phyloP scores from a whole-genome alignment of 208 protist species.

The Acanthamoeba rhysodes region DNA sequence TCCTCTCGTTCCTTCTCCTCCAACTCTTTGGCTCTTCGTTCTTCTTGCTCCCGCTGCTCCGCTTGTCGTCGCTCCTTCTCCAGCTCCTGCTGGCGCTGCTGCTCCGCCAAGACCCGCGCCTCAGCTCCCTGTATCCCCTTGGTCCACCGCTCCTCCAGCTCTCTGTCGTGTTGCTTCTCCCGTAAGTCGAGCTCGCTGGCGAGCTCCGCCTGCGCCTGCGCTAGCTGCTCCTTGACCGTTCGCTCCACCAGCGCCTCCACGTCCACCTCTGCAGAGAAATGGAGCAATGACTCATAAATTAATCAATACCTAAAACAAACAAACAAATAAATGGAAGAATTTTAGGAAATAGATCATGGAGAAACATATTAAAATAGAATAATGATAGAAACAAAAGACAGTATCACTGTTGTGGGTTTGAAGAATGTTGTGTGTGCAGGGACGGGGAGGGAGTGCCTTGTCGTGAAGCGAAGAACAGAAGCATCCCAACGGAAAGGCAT shows the following conservation, averaged over 20 bases:
- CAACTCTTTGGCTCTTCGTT: background rate
- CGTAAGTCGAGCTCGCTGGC: background rate
- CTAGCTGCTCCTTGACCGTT: background rate
- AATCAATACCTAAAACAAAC: too few species aligned
- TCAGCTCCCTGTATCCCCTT: background rate
- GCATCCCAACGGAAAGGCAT: background rate
- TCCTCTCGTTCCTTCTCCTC: slow-evolving; percentile 7
- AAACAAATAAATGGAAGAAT: too few species aligned
- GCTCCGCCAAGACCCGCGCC: background rate
- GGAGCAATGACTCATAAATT: background rate
- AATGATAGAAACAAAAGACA: too few species aligned
- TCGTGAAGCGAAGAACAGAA: background rate
- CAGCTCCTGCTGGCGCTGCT: background rate
- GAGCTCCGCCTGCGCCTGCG: background rate
- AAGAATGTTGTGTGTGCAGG: too few species aligned
- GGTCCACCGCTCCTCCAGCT: background rate
- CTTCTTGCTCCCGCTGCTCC: background rate
- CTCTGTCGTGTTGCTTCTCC: background rate
- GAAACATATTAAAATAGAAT: too few species aligned
- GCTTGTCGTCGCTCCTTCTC: background rate
- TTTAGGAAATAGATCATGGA: too few species aligned
- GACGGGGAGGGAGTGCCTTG: background rate
- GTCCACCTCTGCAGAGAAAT: background rate
- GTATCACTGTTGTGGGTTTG: too few species aligned
- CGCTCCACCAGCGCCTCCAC: background rate